Conservation (phyloP, 768 basidiomycete species). For the Suillus bovinus region DNA sequence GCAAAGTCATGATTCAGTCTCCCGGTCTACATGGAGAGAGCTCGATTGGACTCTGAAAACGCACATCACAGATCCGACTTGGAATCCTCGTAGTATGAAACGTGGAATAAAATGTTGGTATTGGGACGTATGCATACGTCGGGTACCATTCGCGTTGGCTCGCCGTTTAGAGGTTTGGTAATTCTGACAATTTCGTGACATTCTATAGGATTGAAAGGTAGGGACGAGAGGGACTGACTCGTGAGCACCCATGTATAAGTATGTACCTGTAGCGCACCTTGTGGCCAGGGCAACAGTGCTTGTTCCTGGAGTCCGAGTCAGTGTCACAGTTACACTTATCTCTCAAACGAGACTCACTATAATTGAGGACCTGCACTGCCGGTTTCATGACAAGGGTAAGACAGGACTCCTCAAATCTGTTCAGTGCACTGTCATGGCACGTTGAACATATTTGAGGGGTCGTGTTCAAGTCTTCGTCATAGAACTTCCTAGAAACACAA, state of each 20-base stretch:
- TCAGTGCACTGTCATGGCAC: not conserved
- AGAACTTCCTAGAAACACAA: not conserved
- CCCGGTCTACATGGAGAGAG: no score
- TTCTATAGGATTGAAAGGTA: not conserved
- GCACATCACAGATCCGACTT: constrained; percentile 8
- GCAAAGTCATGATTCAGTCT: not conserved
- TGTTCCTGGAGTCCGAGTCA: not conserved
- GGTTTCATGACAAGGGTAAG: not conserved
- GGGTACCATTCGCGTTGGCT: not conserved
- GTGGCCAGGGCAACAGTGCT: not conserved
- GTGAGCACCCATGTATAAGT: not conserved
- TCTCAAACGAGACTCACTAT: not conserved
- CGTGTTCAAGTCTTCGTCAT: no score
- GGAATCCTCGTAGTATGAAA: constrained; percentile 11
- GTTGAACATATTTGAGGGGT: no score
- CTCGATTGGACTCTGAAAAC: not conserved
- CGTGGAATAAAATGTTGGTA: constrained; percentile 16
- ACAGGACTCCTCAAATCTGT: not conserved
- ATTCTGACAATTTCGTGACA: not conserved
- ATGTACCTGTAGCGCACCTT: not conserved
- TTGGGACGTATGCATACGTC: not conserved
- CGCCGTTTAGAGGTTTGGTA: not conserved
- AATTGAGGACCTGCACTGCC: not conserved
- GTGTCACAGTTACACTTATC: no score
- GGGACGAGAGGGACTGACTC: not conserved